These are phyloP conservation scores for Juncus inflexus DNA, from an alignment of 176 grass and related monocot genomes.

Conservation along the genomic window DNA sequence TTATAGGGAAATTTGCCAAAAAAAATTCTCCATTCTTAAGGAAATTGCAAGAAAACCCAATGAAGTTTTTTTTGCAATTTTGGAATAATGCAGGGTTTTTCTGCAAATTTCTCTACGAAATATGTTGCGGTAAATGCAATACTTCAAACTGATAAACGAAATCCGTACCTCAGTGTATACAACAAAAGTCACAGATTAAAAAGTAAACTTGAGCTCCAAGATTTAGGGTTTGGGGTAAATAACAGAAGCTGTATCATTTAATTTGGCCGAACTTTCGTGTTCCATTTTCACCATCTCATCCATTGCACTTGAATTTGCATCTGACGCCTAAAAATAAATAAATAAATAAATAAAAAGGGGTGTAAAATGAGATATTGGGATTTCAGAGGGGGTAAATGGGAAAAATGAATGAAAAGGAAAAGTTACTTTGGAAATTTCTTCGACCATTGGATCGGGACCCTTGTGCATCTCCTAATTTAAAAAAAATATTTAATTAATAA, in stretches of 20 bases:
- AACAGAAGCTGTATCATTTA: constrained; percentile 11
- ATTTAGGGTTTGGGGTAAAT: constrained; percentile 28
- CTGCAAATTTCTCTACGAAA: too few relatives aligned
- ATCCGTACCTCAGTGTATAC: too few relatives aligned
- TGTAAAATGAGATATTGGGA: background rate
- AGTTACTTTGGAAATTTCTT: constrained; percentile 21
- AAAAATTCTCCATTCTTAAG: too few relatives aligned
- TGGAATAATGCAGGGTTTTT: too few relatives aligned
- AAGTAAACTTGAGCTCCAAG: too few relatives aligned
- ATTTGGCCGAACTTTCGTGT: constrained; percentile 11
- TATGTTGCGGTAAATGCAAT: too few relatives aligned
- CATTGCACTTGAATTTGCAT: constrained; percentile 16
- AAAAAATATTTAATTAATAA: background rate
- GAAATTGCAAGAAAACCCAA: too few relatives aligned
- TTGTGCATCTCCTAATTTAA: constrained; percentile 16
- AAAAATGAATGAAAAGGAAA: background rate
- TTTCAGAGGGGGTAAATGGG: background rate
- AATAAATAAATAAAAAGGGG: constrained; percentile 4
- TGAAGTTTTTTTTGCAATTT: too few relatives aligned
- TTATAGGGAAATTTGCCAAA: too few relatives aligned
- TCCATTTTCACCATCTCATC: constrained; percentile 16
- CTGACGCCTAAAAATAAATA: constrained; percentile 7
- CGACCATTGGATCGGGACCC: constrained; percentile 10
- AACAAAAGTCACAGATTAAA: too few relatives aligned
- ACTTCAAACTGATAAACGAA: too few relatives aligned